Evolutionary conservation across 257 asterid species (phyloP).

Genomic region (Orobanche coerulescens): DNA sequence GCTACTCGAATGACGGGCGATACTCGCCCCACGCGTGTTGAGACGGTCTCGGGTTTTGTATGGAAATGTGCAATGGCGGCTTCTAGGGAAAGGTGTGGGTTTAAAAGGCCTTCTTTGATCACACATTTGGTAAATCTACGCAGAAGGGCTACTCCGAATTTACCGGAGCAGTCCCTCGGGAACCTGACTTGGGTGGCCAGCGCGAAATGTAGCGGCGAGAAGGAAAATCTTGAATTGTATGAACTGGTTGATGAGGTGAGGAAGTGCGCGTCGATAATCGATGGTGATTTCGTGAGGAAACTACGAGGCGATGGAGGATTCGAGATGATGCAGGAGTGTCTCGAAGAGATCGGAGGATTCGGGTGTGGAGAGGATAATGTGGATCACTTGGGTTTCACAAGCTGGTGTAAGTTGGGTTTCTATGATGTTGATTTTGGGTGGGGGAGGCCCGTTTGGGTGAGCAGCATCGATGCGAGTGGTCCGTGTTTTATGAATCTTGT

Average conservation of each 20-base stretch:
- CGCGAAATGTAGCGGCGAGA: conserved; percentile 19
- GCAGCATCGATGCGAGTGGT: conserved; percentile 44
- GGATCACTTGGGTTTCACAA: conserved; percentile 48
- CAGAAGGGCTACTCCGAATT: conserved; percentile 36
- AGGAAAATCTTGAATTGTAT: conserved; percentile 8
- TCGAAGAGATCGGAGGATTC: conserved; percentile 45
- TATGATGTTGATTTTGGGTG: conserved; percentile 72
- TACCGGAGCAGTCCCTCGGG: conserved; percentile 38
- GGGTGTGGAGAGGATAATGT: conserved; percentile 35
- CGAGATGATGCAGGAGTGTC: conserved; percentile 27
- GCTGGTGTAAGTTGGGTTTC: conserved; percentile 73
- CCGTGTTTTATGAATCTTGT: conserved; percentile 49
- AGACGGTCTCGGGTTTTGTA: conserved; percentile 59
- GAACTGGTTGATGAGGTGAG: conserved; percentile 32
- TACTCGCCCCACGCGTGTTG: conserved; percentile 41
- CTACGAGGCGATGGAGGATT: conserved; percentile 37
- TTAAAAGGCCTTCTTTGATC: conserved; percentile 33
- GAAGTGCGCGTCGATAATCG: conserved; percentile 31
- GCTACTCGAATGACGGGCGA: conserved; percentile 13
- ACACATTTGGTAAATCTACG: conserved; percentile 67
- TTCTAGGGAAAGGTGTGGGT: conserved; percentile 21
- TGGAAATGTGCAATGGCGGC: conserved; percentile 50
- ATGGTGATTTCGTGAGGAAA: conserved; percentile 36
- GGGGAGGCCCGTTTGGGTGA: conserved; percentile 75
- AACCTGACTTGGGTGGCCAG: conserved; percentile 60